Base-by-base conservation (phyloP, 495 filamentous ascomycete species). In the Peziza echinospora region DNA sequence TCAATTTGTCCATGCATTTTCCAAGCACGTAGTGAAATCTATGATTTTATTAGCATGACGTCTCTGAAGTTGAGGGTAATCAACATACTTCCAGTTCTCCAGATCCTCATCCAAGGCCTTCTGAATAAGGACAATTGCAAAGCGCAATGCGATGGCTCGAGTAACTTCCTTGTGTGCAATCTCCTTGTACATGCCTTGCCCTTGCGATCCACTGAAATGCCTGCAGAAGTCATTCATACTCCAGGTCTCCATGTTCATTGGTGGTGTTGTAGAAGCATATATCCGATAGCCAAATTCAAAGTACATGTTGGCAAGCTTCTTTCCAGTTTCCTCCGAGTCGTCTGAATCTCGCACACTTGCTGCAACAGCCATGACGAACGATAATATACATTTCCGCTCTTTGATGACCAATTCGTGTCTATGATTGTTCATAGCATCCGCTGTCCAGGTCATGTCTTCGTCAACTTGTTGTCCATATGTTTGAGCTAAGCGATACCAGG, bases 1-100 rank as follows among this genome's bases (percentile, higher is more conserved):
- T 64, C 80, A 96, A 91, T 63, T 96, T 99, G 78, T 86, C 94
- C 23, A 87, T 68, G 57, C 85, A 92, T 66, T 99, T 99, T 30
- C 80, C 82, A 8, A 85, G 73, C 73, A 86, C 86, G 59, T 86
- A 96, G 42, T 80, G 76, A 51, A 78, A 82, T 59, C 77, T 82
- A 53, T 6, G 37, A 9, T 43, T 47, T 56, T 25, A 63, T 49
- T 24, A 52, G 40, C 21, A 7, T 23, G 34, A 25, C n/a, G 10
- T 34, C 17, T 21, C 16, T 37, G 7, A 4, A 24, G 56, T 50
- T 58, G 48, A 34, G 30, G 28, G 24, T 22, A 21, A 6, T 5
- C 24, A 16, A 75, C 78, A 67, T 55, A 82, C 78, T 80, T 77
- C 89, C 89, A 99, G 47, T 77, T 71, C 44, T 84, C 77, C 0